Base-by-base conservation (phyloP, 805 yeast species). In the Sugiyamaella valdiviana region DNA sequence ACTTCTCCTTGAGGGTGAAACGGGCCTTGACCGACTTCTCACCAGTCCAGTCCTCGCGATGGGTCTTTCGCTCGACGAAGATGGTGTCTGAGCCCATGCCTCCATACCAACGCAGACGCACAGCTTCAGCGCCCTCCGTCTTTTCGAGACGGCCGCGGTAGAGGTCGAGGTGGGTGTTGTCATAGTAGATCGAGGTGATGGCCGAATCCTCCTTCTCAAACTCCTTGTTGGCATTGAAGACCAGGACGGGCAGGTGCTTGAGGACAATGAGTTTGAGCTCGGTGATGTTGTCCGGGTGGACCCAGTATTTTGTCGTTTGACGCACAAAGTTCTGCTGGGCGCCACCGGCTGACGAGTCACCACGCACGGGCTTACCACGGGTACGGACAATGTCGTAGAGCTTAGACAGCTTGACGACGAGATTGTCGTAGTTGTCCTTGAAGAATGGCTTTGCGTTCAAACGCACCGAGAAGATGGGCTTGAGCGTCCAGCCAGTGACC, bases 1-100 rank as follows among this genome's bases (percentile, higher is more conserved):
- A 78, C 65, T 84, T 87, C 66, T 93, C 99, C 66, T 90, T 93
- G 57, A 93, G 70, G 17, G 91, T 82, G 69, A 93, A 93, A 66
- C 99, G 79, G 4, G 98, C 98, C 70, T 93, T 93, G 56, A 93
- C 99, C n/a, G 96, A 87, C 69, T 91, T 91, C 67, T 93, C 99
- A 59, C 99, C 99, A 2, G 99, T 93, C 99, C 99, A 91, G 72
- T 93, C 99, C 68, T 93, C 99, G 68, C 99, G 79, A 65, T 93
- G 99, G 5, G 99, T 93, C 68, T 93, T 93, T 68, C 99, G 80
- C 70, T 93, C 99, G 42, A 91, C 95, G 55, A 93, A 93, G 48
- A 91, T 86, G 38, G 85, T 86, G 58, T 91, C 96, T 1, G 90
- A 77, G 47, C 77, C 75, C 99, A 93, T 93, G 48, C 96, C 96